Evolutionary conservation across 371 early-diverging fungal species (phyloP), one percentile per base, ranked within the genome.

Genomic region (Mucor mucedo): DNA sequence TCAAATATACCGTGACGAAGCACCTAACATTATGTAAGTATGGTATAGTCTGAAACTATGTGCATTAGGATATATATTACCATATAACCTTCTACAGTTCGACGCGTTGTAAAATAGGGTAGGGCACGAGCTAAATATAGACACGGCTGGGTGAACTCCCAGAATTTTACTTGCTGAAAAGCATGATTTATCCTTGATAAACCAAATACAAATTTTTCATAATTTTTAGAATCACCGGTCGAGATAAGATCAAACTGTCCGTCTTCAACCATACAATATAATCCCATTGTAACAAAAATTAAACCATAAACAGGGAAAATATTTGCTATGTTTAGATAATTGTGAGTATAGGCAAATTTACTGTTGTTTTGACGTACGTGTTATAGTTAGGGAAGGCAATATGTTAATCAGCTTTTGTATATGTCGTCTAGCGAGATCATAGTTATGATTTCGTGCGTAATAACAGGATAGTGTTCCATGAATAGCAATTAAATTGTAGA

Each of bases 71-170:
- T 30, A 35, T 42, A 57, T 60, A 76, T 35, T 35, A 35, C 81
- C 68, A 68, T 65, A 32, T 72, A 80, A 9, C 76, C 81, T 66
- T 80, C 81, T 0, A 80, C 81, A 7, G 69, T 74, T 16, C 81
- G 70, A 10, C 75, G 60, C n/a, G 81, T 78, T 55, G 69, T 58
- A 35, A 80, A 65, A 54, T 78, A 80, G 5, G 81, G 81, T 8
- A 80, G 33, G 6, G 81, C 81, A 11, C 78, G 68, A 1, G 81
- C 78, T 21, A 80, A 62, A 56, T 78, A 80, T 2, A 80, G 59
- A 44, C 76, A 72, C 4, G 81, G 81, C 28, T 80, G 77, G 3
- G 71, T 72, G 55, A 77, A 77, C 35, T 78, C 78, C 81, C 81
- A 80, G 40, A 74, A 80, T 9, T 77, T 78, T 42, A 78, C 76